Base-by-base conservation (phyloP, 2,329 filamentous ascomycete species). In the Aspergillus sp. region DNA sequence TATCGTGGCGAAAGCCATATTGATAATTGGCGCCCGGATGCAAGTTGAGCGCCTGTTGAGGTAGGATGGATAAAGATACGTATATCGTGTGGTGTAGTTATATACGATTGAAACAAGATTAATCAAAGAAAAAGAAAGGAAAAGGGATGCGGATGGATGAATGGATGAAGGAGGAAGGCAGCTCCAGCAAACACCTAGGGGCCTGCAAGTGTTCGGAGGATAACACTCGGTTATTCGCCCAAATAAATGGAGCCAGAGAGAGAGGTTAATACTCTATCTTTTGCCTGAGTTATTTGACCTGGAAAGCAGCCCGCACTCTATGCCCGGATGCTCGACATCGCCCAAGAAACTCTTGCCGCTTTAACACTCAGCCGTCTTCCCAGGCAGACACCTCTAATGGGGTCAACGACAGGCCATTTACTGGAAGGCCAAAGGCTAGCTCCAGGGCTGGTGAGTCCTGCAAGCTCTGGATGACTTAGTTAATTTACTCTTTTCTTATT, bases 1-100 rank as follows among this genome's bases (percentile, higher is more conserved):
- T 51, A 74, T 72, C 20, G 72, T 68, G 58, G 73, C 70, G 55
- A 76, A 77, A 41, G 71, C 70, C 74, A 77, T 76, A 9, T 47
- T 65, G 32, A 36, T 36, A 45, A 22, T 51, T 11, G 48, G 39
- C 36, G 62, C 61, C 56, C 61, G 39, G 36, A 42, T 53, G 38
- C n/a, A 43, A 39, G 41, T 22, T 51, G 38, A 55, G 38, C 36
- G 48, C 20, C 34, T 17, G 7, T 17, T 4, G 36, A 26, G 18
- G 20, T 13, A 7, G 17, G 32, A 43, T 32, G 32, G 15, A 38
- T 4, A 47, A n/a, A 24, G 26, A 44, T 38, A 22, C 44, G 56
- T 59, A 41, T 50, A 30, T 9, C 3, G 26, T 4, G 26, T 30
- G 26, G 26, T 30, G 26, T 3, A 30, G 26, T 30, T 30, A 53